These are phyloP conservation scores for Amanita polypyramis DNA, from an alignment of 768 basidiomycete genomes.

Conservation along the genomic window DNA sequence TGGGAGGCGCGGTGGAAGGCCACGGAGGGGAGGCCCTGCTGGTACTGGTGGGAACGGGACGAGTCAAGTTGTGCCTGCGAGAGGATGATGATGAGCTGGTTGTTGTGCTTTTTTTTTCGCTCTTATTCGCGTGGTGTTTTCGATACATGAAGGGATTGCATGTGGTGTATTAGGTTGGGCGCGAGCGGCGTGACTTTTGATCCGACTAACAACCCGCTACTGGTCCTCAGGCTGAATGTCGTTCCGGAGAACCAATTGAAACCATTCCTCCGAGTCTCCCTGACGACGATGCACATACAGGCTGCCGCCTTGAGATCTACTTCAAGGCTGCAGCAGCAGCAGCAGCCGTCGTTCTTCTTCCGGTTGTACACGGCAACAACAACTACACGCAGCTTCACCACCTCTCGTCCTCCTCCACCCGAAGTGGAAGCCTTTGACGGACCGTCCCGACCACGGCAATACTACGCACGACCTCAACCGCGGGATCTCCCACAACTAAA, in stretches of 20 bases:
- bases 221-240: not conserved
- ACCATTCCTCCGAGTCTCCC: too few relatives aligned
- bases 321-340: too few relatives aligned
- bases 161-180: too few relatives aligned
- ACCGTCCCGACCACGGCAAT: constrained; percentile 27
- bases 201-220: too few relatives aligned
- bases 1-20: constrained; percentile 35
- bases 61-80: constrained; percentile 11
- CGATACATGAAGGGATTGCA: too few relatives aligned
- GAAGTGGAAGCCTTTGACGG: constrained; percentile 16
- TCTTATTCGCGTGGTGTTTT: too few relatives aligned
- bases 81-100: constrained; percentile 7
- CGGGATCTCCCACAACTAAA: constrained; percentile 27
- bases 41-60: constrained; percentile 11
- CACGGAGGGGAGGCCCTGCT: constrained; percentile 23
- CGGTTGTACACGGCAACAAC: too few relatives aligned
- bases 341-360: too few relatives aligned
- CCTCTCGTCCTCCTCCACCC: constrained; percentile 12
- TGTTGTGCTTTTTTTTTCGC: not conserved
- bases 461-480: constrained; percentile 22
- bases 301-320: too few relatives aligned
- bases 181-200: too few relatives aligned
- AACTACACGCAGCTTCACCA: constrained; percentile 9
- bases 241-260: too few relatives aligned
- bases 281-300: too few relatives aligned